Evolutionary conservation across 169 alveolate species (phyloP).

Genomic region (Babesia divergens): DNA sequence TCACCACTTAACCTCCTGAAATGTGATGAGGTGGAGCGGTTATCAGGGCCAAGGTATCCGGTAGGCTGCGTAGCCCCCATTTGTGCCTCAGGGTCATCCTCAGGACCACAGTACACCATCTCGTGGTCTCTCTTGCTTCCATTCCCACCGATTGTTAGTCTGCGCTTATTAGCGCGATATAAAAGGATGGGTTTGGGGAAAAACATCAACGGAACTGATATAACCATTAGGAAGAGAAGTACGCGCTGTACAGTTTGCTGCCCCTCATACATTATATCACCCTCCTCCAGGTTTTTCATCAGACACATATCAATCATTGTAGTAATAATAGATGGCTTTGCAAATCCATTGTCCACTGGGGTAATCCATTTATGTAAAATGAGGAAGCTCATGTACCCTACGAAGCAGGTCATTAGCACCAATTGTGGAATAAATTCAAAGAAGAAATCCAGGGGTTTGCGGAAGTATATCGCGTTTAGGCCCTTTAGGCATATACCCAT

Average conservation of each 20-base stretch:
- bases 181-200: constrained; percentile 89
- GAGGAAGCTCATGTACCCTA: constrained; percentile 94
- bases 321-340: constrained; percentile 93
- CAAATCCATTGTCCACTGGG: constrained; percentile 76
- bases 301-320: constrained; percentile 93
- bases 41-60: too few species aligned
- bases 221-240: constrained; percentile 78
- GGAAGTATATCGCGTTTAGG: constrained; percentile 87
- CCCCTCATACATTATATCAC: constrained; percentile 71
- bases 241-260: constrained; percentile 79
- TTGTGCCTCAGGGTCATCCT: constrained; percentile 14
- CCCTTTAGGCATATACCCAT: constrained; percentile 93
- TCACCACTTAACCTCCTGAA: constrained; percentile 1
- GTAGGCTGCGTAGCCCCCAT: too few species aligned
- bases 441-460: constrained; percentile 85
- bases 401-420: constrained; percentile 87
- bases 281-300: constrained; percentile 72
- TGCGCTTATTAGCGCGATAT: constrained; percentile 11
- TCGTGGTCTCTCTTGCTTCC: constrained; percentile 46
- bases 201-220: constrained; percentile 93
- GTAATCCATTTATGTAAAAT: constrained; percentile 93
- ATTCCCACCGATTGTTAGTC: neutral
- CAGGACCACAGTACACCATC: constrained; percentile 62
- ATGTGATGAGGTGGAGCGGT: neutral
- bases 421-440: constrained; percentile 98